Evolutionary conservation across 2,329 filamentous ascomycete species (phyloP).

Genomic region (Nothopassalora personata): DNA sequence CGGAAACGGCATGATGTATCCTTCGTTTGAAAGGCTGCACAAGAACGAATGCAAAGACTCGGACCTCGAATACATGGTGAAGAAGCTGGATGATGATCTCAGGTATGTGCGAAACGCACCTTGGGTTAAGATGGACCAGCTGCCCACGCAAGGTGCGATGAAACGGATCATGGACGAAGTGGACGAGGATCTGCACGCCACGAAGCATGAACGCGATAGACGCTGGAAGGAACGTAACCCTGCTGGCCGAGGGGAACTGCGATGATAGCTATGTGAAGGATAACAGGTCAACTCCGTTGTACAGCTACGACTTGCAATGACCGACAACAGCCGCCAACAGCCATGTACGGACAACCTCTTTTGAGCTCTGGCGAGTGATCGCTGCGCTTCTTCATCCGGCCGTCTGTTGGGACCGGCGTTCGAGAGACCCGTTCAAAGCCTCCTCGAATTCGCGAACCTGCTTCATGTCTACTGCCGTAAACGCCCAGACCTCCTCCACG

Average conservation of each 20-base stretch:
- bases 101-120: slow-evolving; percentile 79
- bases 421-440: slow-evolving; percentile 7
- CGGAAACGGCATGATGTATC: slow-evolving; percentile 64
- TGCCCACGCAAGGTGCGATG: slow-evolving; percentile 66
- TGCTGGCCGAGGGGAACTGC: slow-evolving; percentile 36
- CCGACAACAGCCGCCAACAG: no score
- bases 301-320: no score
- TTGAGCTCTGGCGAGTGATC: no score
- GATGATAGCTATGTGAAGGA: background rate
- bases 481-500: background rate
- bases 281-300: no score
- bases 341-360: no score
- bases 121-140: slow-evolving; percentile 75
- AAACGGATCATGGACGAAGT: slow-evolving; percentile 59
- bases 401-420: no score
- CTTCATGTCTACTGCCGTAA: background rate
- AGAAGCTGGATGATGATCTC: slow-evolving; percentile 77
- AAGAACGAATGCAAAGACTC: slow-evolving; percentile 69
- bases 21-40: slow-evolving; percentile 66
- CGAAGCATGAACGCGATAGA: slow-evolving; percentile 44
- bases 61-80: slow-evolving; percentile 67
- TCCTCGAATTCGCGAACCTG: background rate
- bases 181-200: slow-evolving; percentile 52
- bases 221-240: slow-evolving; percentile 41
- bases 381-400: no score